These are phyloP conservation scores for Ettlia oleoabundans DNA, from an alignment of 139 green algal genomes.

Conservation along the genomic window DNA sequence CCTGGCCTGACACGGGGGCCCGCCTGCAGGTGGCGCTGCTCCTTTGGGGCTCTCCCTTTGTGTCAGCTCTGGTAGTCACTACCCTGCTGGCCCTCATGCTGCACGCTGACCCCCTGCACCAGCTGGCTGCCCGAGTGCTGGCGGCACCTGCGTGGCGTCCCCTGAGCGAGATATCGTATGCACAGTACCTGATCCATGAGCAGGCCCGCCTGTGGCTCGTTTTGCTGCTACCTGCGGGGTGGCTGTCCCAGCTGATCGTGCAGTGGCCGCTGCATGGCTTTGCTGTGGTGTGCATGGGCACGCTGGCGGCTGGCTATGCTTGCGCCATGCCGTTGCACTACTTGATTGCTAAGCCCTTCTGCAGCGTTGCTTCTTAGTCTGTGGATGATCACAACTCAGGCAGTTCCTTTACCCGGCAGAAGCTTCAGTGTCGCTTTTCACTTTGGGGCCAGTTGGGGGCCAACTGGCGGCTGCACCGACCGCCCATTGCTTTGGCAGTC, in stretches of 20 bases:
- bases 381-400: too few species aligned
- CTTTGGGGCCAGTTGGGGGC: too few species aligned
- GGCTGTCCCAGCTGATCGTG: not conserved
- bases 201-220: conserved; percentile 5
- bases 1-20: not conserved
- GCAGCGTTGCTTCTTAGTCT: not conserved
- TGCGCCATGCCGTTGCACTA: not conserved
- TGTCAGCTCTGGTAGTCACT: not conserved
- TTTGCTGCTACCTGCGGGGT: not conserved
- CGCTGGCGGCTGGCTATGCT: not conserved
- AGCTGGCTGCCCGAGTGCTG: not conserved
- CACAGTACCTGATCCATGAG: conserved; percentile 10
- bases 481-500: too few species aligned
- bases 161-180: not conserved
- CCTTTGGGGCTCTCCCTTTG: not conserved
- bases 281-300: not conserved
- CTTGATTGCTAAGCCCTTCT: not conserved
- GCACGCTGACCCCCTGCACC: not conserved
- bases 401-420: too few species aligned
- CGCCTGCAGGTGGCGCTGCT: not conserved
- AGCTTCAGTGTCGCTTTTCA: too few species aligned
- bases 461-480: too few species aligned
- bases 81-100: not conserved
- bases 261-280: not conserved
- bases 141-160: not conserved